Evolutionary conservation across 2,329 filamentous ascomycete species (phyloP).

Genomic region (Elsinoe perseae): DNA sequence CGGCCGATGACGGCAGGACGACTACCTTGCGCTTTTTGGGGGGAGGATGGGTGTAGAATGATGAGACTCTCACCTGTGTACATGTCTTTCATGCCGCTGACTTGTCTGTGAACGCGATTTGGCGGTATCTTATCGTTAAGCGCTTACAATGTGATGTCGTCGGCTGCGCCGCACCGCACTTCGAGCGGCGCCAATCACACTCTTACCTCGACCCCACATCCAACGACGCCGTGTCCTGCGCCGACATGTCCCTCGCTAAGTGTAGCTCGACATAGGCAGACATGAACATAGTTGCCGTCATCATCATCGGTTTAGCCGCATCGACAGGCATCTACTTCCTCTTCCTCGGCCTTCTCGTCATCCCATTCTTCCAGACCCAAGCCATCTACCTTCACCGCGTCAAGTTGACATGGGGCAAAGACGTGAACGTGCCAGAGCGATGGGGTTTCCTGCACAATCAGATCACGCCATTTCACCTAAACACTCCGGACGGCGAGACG

Average conservation of each 20-base stretch:
- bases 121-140: not conserved
- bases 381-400: slow-evolving; percentile 50
- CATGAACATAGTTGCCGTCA: slow-evolving; percentile 1
- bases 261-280: not conserved
- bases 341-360: slow-evolving; percentile 41
- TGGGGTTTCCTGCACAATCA: slow-evolving; percentile 45
- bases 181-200: not conserved
- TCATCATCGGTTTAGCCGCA: not conserved
- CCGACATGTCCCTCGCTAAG: not conserved
- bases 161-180: not conserved
- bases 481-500: slow-evolving; percentile 34
- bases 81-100: not conserved
- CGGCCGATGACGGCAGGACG: not conserved
- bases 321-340: slow-evolving; percentile 33
- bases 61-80: not conserved
- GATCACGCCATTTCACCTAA: slow-evolving; percentile 42
- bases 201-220: not conserved
- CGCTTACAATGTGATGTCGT: not conserved
- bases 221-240: no score
- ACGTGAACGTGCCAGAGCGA: slow-evolving; percentile 42
- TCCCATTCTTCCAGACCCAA: slow-evolving; percentile 46
- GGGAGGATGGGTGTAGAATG: not conserved
- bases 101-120: not conserved
- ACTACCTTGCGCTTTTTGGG: not conserved
- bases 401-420: slow-evolving; percentile 48